phyloP scores from a whole-genome alignment of 176 grass and related monocot species.

The Pontederia paniculata region DNA sequence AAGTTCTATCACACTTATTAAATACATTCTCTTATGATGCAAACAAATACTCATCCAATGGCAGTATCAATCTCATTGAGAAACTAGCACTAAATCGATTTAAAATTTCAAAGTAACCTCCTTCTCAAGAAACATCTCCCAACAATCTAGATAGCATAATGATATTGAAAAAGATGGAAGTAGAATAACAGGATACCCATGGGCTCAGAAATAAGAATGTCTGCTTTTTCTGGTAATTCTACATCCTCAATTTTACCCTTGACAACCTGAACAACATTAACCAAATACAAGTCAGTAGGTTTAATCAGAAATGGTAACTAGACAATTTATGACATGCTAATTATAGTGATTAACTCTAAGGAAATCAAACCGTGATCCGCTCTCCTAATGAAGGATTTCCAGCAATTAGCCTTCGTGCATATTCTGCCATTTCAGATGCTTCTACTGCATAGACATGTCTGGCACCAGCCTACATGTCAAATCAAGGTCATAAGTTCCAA shows the following conservation, averaged over 20 bases:
- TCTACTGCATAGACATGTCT: constrained; percentile 98
- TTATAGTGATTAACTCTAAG: constrained; percentile 16
- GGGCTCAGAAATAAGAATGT: constrained; percentile 94
- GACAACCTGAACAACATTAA: constrained; percentile 45
- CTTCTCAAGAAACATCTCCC: no score
- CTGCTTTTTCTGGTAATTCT: constrained; percentile 96
- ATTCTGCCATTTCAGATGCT: constrained; percentile 97
- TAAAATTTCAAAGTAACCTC: no score
- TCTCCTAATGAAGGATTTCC: constrained; percentile 82
- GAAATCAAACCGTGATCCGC: constrained; percentile 82
- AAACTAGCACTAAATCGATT: no score
- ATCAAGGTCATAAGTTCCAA: constrained; percentile 11
- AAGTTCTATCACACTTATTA: no score
- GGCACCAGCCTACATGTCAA: constrained; percentile 76
- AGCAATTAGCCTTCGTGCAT: constrained; percentile 71
- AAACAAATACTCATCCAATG: no score
- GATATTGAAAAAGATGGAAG: no score
- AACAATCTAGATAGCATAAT: no score
- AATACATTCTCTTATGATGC: no score
- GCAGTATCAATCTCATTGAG: no score
- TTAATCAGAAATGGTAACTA: no score
- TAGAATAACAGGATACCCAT: constrained; percentile 42
- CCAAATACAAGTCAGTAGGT: background rate
- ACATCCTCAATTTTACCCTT: constrained; percentile 99
- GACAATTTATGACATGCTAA: constrained; percentile 1